Evolutionary conservation across 331 rosid genomes (phyloP), one percentile per base, ranked within the genome.

Genomic region (Arachis monticola): DNA sequence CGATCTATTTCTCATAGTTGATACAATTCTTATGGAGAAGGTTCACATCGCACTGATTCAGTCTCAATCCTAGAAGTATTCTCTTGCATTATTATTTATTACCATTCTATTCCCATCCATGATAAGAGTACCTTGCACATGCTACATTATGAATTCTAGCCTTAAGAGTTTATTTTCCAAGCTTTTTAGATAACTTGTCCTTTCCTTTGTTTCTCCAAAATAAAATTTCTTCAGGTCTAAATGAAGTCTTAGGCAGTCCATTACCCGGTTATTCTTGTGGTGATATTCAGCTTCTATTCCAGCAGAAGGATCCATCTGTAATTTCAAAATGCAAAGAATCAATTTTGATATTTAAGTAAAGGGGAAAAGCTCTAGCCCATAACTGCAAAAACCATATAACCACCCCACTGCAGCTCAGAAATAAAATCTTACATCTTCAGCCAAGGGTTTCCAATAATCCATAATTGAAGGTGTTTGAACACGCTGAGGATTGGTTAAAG

Each of bases 371-470:
- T 11, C 58, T 27, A 62, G 22, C 44, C 11, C 47, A 60, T 56
- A 64, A 74, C 64, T 63, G 67, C 70, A 57, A 68, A 67, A 32
- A 48, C 46, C 50, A 63, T 48, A 70, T 22, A 22, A 68, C 22
- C 42, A 60, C 47, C 5, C 44, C 65, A 71, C 17, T 77, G 46
- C 35, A 30, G 50, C 67, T 76, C 64, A 72, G 42, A 58, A 74
- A 65, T 76, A 32, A 78, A 72, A 60, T 78, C 97, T 91, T 82
- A 93, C 98, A 82, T 94, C 99, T 35, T 94, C 99, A 56, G 95
- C 97, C 87, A 94, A 85, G 67, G 97, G 93, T 78, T 90, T 94
- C 97, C 99, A 94, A 81, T 91, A 94, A 69, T 88, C 99, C 78
- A 79, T 75, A 74, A 94, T 91, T 14, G 89, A 81, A 77, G 99